Evolutionary conservation across 139 green algal genomes (phyloP).

Genomic region (Haematococcus lacustris): DNA sequence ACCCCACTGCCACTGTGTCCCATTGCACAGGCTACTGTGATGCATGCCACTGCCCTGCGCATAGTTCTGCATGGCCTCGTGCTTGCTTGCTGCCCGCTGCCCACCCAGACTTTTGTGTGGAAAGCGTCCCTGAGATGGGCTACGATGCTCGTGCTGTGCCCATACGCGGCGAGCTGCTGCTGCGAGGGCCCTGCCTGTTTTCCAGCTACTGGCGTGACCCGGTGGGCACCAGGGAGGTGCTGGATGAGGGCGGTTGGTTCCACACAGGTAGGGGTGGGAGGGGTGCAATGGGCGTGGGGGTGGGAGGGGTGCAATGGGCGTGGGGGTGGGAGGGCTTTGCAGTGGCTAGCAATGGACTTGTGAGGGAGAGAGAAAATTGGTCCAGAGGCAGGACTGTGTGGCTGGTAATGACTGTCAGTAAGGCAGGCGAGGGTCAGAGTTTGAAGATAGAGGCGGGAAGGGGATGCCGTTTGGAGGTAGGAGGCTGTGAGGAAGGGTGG

Average conservation of each 20-base stretch:
- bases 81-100: neutral
- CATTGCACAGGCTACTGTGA: too few relatives aligned
- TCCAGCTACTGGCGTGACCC: slow-evolving; percentile 64
- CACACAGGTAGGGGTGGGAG: slow-evolving; percentile 86
- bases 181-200: slow-evolving; percentile 86
- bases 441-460: too few relatives aligned
- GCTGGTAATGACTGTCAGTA: too few relatives aligned
- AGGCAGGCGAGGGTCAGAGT: too few relatives aligned
- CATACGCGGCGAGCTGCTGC: slow-evolving; percentile 66
- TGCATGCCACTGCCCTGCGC: neutral
- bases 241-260: slow-evolving; percentile 86
- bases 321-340: too few relatives aligned
- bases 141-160: slow-evolving; percentile 3
- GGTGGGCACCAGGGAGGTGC: slow-evolving; percentile 55
- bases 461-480: too few relatives aligned
- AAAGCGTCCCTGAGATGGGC: slow-evolving; percentile 67
- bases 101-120: slow-evolving; percentile 29
- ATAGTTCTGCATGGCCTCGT: neutral
- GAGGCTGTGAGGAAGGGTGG: too few relatives aligned
- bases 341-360: too few relatives aligned
- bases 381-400: too few relatives aligned
- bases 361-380: too few relatives aligned
- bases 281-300: slow-evolving; percentile 9
- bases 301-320: too few relatives aligned
- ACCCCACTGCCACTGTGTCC: too few relatives aligned